Conservation (phyloP, 73 alveolate genomes). For the Paramecium sexaurelia region DNA sequence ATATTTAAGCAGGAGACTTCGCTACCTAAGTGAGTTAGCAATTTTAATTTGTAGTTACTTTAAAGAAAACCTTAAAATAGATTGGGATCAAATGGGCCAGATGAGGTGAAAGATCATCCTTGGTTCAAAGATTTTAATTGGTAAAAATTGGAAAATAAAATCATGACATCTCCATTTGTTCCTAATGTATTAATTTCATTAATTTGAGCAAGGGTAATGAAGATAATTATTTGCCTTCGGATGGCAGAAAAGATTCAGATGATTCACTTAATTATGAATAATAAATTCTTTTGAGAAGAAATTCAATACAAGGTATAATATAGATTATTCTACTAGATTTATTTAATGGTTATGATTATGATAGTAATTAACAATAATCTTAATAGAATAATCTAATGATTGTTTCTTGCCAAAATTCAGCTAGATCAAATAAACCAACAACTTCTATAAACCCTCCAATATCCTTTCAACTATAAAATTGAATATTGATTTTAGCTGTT, state of each 20-base stretch:
- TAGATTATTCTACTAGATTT: not conserved
- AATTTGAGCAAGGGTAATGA: conserved; percentile 30
- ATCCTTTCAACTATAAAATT: not conserved
- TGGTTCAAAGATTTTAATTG: not conserved
- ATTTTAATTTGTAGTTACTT: conserved; percentile 59
- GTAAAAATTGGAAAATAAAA: not conserved
- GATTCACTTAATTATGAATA: conserved; percentile 68
- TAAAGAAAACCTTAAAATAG: not conserved
- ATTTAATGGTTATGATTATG: not conserved
- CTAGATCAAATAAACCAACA: not conserved
- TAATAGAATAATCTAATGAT: not conserved
- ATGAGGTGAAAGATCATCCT: not conserved
- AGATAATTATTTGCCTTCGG: conserved; percentile 75
- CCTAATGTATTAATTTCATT: not conserved
- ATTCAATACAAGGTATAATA: conserved; percentile 68
- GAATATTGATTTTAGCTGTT: not conserved
- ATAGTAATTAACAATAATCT: not conserved
- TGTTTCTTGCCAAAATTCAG: not conserved
- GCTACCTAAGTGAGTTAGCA: conserved; percentile 72
- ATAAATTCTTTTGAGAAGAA: conserved; percentile 65
- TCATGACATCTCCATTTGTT: not conserved
- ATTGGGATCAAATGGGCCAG: not conserved
- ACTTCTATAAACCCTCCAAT: not conserved
- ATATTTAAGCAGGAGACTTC: conserved; percentile 90
- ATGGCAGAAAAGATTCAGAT: conserved; percentile 76